Base-by-base conservation (phyloP, 768 basidiomycete genomes). In the Pulveroboletus frians region DNA sequence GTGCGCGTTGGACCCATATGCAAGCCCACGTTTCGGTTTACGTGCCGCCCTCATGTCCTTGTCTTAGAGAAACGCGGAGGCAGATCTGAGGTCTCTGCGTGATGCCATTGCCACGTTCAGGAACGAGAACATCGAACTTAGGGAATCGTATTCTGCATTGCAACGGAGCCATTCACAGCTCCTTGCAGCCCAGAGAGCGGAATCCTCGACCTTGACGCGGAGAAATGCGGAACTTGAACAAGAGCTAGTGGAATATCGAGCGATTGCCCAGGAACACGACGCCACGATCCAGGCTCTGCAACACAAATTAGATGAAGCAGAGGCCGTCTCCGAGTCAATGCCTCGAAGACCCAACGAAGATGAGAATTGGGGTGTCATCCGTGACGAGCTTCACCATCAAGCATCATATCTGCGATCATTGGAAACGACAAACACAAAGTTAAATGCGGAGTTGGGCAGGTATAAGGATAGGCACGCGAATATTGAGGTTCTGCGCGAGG, bases 401-500 rank as follows among this genome's bases (percentile, higher is more conserved):
- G 77, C 83, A 0, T 64, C 70, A 2, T 80, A 90, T 55, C 66
- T 84, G 39, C 77, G 79, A 0, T 72, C 69, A 0, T 69, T 90
- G 0, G 86, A 91, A 61, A 59, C 70, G 6, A 71, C 72, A 3
- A 89, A 89, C 52, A 66, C 75, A 1, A 77, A 73, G 51, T 65
- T 87, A 46, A 73, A 62, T 3, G 59, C 73, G 0, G 85, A 91
- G 56, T 56, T 88, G 14, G 64, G 63, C 6, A 54, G 71, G 10
- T 71, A 87, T 14, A 73, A 78, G 30, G 80, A 80, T 51, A 71
- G 77, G 1, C 71, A 81, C n/a, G 66, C 73, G 7, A 83, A 78
- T 54, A 67, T 86, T 3, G 86, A 88, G 51, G 81, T 91, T 3
- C 60, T 92, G 31, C 72, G 77, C 29, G 89, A 91, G 61, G 85